Conservation (phyloP, 768 basidiomycete genomes). For the Leccinellum albellum region DNA sequence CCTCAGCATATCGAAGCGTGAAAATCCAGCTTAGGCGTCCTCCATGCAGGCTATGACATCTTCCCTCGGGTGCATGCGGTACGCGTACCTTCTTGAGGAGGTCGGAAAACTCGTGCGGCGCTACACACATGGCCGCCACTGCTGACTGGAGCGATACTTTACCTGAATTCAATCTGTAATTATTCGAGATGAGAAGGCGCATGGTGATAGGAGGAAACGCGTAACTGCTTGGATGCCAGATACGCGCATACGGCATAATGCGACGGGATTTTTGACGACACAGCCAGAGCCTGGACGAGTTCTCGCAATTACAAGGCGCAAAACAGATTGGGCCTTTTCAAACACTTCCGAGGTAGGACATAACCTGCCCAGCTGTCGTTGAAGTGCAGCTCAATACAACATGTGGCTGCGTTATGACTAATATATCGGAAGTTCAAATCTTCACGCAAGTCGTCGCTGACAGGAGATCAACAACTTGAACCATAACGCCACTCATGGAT, state of each 20-base stretch:
- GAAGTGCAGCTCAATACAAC: neutral
- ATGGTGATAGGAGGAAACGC: neutral
- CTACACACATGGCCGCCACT: conserved; percentile 23
- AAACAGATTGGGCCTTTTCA: conserved; percentile 20
- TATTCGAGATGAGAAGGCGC: neutral
- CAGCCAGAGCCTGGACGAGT: conserved; percentile 31
- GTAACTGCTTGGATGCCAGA: conserved; percentile 32
- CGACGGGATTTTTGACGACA: conserved; percentile 19
- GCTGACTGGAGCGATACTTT: conserved; percentile 30
- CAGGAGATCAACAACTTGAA: conserved; percentile 5
- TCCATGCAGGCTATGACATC: conserved; percentile 32
- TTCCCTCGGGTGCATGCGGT: conserved; percentile 15
- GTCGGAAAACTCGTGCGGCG: conserved; percentile 17
- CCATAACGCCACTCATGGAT: too few species aligned
- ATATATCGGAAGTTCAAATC: too few species aligned
- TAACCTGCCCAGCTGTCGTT: neutral
- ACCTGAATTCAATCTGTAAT: conserved; percentile 21
- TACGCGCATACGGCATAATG: conserved; percentile 30
- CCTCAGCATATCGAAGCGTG: conserved; percentile 12
- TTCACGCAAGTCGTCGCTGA: too few species aligned
- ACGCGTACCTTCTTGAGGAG: conserved; percentile 24
- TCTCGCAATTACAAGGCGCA: conserved; percentile 18
- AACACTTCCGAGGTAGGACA: conserved; percentile 14
- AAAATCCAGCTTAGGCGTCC: conserved; percentile 29
- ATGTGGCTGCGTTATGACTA: too few species aligned